Conservation (phyloP, 495 filamentous ascomycete species). For the Pyrenopolyporus hunteri region DNA sequence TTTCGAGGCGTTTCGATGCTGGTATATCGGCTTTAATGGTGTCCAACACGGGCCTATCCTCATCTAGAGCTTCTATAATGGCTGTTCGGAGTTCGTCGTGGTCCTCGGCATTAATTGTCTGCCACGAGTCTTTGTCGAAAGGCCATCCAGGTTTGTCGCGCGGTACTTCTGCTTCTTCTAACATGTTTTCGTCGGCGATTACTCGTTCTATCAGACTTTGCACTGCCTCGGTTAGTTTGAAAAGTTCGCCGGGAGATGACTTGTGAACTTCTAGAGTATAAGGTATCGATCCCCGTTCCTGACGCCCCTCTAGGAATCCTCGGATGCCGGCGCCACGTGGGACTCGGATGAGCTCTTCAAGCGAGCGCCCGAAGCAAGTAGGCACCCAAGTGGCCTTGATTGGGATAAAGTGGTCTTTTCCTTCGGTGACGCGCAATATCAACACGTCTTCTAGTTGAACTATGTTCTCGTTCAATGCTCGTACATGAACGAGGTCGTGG, state of each 20-base stretch:
- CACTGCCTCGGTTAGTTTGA: slow-evolving; percentile 83
- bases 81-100: slow-evolving; percentile 42
- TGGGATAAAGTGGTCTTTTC: slow-evolving; percentile 90
- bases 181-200: slow-evolving; percentile 85
- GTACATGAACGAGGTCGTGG: slow-evolving; percentile 65
- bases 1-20: slow-evolving; percentile 69
- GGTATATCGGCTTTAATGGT: slow-evolving; percentile 65
- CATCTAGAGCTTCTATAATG: slow-evolving; percentile 73
- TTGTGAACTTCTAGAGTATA: slow-evolving; percentile 53
- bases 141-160: slow-evolving; percentile 72
- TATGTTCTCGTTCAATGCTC: slow-evolving; percentile 71
- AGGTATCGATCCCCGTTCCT: slow-evolving; percentile 47
- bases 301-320: slow-evolving; percentile 47
- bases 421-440: slow-evolving; percentile 82
- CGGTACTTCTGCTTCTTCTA: slow-evolving; percentile 64
- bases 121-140: slow-evolving; percentile 61
- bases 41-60: slow-evolving; percentile 61
- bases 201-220: slow-evolving; percentile 75
- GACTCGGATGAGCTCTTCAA: slow-evolving; percentile 82
- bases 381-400: slow-evolving; percentile 78
- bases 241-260: slow-evolving; percentile 77
- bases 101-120: slow-evolving; percentile 34
- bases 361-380: slow-evolving; percentile 79
- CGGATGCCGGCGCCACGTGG: slow-evolving; percentile 73
- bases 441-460: slow-evolving; percentile 80